Evolutionary conservation across 169 alveolate genomes (phyloP).

Genomic region (Cryptosporidium bovis): DNA sequence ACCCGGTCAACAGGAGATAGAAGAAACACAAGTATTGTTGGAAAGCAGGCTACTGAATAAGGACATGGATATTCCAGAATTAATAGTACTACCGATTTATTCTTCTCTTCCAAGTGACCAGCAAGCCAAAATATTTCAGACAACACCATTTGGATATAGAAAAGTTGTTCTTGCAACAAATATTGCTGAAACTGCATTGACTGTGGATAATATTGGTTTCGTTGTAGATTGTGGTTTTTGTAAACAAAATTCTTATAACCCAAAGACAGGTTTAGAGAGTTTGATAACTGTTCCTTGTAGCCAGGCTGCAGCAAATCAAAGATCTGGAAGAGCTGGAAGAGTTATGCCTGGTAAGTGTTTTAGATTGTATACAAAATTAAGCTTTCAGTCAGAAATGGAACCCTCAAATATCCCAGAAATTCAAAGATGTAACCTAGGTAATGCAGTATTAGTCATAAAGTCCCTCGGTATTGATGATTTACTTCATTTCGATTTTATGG

Average conservation of each 20-base stretch:
- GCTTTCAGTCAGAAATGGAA: slow-evolving; percentile 96
- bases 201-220: slow-evolving; percentile 98
- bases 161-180: slow-evolving; percentile 98
- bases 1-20: slow-evolving; percentile 99
- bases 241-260: slow-evolving; percentile 96
- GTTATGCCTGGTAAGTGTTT: slow-evolving; percentile 99
- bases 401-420: slow-evolving; percentile 96
- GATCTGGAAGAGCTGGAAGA: slow-evolving; percentile 99
- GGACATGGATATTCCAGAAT: slow-evolving; percentile 91
- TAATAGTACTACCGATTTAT: slow-evolving; percentile 96
- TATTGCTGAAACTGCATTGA: slow-evolving; percentile 99
- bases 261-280: slow-evolving; percentile 98
- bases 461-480: slow-evolving; percentile 98
- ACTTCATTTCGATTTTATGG: slow-evolving; percentile 99
- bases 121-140: slow-evolving; percentile 98
- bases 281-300: slow-evolving; percentile 97
- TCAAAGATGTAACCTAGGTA: slow-evolving; percentile 94
- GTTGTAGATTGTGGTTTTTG: slow-evolving; percentile 98
- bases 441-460: slow-evolving; percentile 92
- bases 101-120: slow-evolving; percentile 97
- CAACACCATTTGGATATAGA: slow-evolving; percentile 92
- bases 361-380: slow-evolving; percentile 96
- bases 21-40: slow-evolving; percentile 87
- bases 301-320: slow-evolving; percentile 98
- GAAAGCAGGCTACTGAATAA: slow-evolving; percentile 77